These are phyloP conservation scores for Cordyceps militaris DNA, from an alignment of 2,329 filamentous ascomycete species.

Conservation along the genomic window DNA sequence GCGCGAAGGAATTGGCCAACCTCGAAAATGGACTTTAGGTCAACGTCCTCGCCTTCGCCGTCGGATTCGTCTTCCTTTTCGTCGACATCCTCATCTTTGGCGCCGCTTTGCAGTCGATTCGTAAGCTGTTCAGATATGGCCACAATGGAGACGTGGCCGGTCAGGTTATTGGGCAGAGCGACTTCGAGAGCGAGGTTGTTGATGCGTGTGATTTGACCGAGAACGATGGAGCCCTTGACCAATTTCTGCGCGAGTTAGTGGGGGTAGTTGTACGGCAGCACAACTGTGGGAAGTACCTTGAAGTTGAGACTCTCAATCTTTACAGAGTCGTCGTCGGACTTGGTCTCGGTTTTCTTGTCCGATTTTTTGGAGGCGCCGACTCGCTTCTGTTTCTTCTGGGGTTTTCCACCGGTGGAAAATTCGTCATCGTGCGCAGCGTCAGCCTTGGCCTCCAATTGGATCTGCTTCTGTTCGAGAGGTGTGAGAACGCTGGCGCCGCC, in stretches of 20 bases:
- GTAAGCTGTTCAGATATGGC: slow-evolving; percentile 79
- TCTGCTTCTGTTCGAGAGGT: slow-evolving; percentile 92
- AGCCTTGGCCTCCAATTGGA: slow-evolving; percentile 83
- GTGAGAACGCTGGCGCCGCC: slow-evolving; percentile 87
- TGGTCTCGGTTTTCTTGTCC: slow-evolving; percentile 43
- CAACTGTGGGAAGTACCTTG: slow-evolving; percentile 50
- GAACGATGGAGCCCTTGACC: slow-evolving; percentile 75
- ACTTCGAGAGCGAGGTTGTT: slow-evolving; percentile 72
- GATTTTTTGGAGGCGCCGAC: slow-evolving; percentile 47
- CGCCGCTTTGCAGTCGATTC: slow-evolving; percentile 63
- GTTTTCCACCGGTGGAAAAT: slow-evolving; percentile 43
- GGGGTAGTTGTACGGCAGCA: slow-evolving; percentile 8
- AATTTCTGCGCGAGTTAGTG: slow-evolving; percentile 52
- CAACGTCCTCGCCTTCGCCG: slow-evolving; percentile 54
- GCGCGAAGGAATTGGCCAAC: slow-evolving; percentile 84
- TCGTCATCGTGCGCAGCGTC: slow-evolving; percentile 88
- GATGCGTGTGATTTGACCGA: slow-evolving; percentile 80
- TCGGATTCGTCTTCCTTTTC: slow-evolving; percentile 46
- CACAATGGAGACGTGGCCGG: slow-evolving; percentile 84
- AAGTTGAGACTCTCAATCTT: slow-evolving; percentile 84
- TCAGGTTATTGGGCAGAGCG: slow-evolving; percentile 85
- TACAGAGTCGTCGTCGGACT: slow-evolving; percentile 45
- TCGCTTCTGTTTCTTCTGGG: slow-evolving; percentile 46
- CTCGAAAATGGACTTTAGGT: slow-evolving; percentile 68
- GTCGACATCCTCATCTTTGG: slow-evolving; percentile 42